Evolutionary conservation across 306 rosid genomes (phyloP).

Genomic region (Lathyrus tuberosus): DNA sequence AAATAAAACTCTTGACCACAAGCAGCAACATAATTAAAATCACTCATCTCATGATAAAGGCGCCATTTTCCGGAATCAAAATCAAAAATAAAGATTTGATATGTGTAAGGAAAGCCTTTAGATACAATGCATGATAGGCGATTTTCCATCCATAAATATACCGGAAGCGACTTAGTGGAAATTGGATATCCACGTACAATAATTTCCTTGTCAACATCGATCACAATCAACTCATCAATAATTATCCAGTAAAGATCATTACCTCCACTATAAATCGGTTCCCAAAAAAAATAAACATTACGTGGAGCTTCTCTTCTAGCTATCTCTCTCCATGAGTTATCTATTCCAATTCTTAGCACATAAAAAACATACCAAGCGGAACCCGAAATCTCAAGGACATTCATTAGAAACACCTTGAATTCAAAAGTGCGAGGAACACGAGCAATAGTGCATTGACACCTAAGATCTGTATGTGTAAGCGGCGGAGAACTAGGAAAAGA

Average conservation of each 20-base stretch:
- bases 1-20: too few species aligned
- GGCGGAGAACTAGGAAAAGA: not conserved
- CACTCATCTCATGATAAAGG: not conserved
- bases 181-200: not conserved
- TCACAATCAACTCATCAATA: not conserved
- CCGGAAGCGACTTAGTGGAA: not conserved
- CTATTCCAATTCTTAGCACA: constrained; percentile 13
- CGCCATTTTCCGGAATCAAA: not conserved
- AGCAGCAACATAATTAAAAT: not conserved
- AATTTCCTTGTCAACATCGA: constrained; percentile 4
- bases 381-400: not conserved
- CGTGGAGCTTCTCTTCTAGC: not conserved
- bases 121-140: too few species aligned
- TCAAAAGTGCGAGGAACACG: not conserved
- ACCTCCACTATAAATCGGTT: not conserved
- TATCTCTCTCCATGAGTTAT: constrained; percentile 7
- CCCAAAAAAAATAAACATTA: not conserved
- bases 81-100: not conserved
- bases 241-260: not conserved
- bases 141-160: not conserved
- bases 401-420: not conserved
- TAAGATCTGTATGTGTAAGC: too few species aligned
- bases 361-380: not conserved
- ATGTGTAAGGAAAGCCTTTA: not conserved
- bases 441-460: not conserved